These are phyloP conservation scores for Luffa acutangula DNA, from an alignment of 306 rosid species.

Conservation along the genomic window DNA sequence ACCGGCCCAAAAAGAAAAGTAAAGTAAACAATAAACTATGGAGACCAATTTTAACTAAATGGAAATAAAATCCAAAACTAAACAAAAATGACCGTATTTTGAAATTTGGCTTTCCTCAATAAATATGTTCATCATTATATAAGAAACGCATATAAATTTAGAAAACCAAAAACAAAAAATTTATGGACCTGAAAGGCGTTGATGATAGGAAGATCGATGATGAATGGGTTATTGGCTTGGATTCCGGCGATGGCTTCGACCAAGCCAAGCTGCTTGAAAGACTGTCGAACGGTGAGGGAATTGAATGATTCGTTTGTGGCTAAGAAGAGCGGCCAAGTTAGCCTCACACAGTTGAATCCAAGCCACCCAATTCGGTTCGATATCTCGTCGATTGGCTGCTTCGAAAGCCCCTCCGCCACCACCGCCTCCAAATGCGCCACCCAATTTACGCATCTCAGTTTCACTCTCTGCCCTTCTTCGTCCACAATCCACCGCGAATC, in stretches of 20 bases:
- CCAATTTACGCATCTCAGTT: constrained; percentile 84
- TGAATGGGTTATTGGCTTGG: constrained; percentile 61
- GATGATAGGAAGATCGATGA: constrained; percentile 54
- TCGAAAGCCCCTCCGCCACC: constrained; percentile 84
- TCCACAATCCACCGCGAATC: constrained; percentile 70
- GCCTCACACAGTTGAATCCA: constrained; percentile 92
- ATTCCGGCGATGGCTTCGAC: constrained; percentile 37
- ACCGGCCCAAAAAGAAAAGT: too few species aligned
- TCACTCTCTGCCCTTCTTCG: constrained; percentile 53
- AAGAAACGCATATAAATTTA: too few species aligned
- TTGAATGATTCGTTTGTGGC: constrained; percentile 51
- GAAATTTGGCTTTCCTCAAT: too few species aligned
- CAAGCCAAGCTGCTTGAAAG: constrained; percentile 50
- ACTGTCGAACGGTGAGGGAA: constrained; percentile 54
- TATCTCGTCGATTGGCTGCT: constrained; percentile 52
- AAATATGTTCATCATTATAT: too few species aligned
- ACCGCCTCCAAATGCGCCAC: constrained; percentile 59
- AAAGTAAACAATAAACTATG: too few species aligned
- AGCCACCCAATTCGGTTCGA: constrained; percentile 32
- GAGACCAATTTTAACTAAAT: too few species aligned
- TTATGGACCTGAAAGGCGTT: constrained; percentile 52
- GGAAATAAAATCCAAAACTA: too few species aligned
- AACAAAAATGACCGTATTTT: too few species aligned
- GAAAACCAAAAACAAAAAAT: too few species aligned
- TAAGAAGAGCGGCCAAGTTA: constrained; percentile 70